Evolutionary conservation across 305 asterid species (phyloP).

Genomic region (Fraxinus ornus): DNA sequence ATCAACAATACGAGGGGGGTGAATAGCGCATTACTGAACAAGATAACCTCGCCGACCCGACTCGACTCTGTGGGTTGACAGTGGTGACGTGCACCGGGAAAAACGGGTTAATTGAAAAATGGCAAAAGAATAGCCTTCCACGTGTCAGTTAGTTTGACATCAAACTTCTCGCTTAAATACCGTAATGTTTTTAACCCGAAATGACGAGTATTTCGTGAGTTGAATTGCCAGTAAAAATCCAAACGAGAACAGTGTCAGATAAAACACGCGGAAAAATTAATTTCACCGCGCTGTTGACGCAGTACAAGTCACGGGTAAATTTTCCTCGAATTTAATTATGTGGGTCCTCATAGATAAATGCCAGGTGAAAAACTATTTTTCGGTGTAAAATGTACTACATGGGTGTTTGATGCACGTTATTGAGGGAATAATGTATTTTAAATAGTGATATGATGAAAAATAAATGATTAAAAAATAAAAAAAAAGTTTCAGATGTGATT

Average conservation of each 20-base stretch:
- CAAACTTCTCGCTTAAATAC: conserved; percentile 12
- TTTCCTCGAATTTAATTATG: background rate
- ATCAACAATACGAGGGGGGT: background rate
- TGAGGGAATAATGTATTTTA: no score
- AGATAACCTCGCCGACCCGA: background rate
- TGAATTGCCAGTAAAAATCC: background rate
- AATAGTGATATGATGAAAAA: no score
- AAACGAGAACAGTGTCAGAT: background rate
- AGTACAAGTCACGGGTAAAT: conserved; percentile 6
- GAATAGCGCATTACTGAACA: background rate
- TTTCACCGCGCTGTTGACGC: conserved; percentile 23
- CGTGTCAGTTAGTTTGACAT: background rate
- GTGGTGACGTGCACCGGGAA: background rate
- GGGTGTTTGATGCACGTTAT: no score
- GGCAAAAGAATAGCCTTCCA: background rate
- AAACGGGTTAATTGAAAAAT: background rate
- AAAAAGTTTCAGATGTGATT: no score
- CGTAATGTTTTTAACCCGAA: background rate
- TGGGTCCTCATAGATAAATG: background rate
- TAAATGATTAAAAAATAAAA: no score
- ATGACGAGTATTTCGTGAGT: background rate
- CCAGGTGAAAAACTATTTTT: background rate
- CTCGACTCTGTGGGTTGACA: background rate
- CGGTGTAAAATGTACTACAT: no score
- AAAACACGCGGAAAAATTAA: conserved; percentile 8